Evolutionary conservation across 805 yeast species (phyloP).

Genomic region (Yarrowia alimentaria): DNA sequence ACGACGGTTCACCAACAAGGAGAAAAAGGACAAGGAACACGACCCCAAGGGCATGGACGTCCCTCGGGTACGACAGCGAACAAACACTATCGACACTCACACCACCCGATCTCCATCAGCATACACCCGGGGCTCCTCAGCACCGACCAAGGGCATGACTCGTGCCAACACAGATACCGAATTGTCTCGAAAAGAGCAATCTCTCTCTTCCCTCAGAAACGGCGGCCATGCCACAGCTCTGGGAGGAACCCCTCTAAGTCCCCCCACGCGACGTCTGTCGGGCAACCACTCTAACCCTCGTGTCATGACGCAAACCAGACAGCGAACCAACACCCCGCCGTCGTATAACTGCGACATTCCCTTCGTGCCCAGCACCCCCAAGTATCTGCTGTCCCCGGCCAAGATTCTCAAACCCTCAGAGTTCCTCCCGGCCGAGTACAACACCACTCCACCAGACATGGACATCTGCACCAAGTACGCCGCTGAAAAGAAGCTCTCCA

Average conservation of each 20-base stretch:
- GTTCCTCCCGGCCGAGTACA: conserved; percentile 21
- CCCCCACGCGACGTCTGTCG: background rate
- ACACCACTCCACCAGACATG: conserved; percentile 26
- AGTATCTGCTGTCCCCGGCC: conserved; percentile 10
- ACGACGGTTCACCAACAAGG: conserved; percentile 23
- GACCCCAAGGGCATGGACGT: conserved; percentile 8
- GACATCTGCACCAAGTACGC: conserved; percentile 31
- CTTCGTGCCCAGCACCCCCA: conserved; percentile 21
- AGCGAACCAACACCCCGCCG: no score
- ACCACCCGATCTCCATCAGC: conserved; percentile 13
- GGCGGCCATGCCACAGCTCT: conserved; percentile 22
- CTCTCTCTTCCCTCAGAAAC: conserved; percentile 14
- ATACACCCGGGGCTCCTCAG: conserved; percentile 10
- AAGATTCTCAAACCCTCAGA: conserved; percentile 15
- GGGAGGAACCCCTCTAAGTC: conserved; percentile 3
- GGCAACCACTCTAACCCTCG: conserved; percentile 8
- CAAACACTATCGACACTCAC: conserved; percentile 18
- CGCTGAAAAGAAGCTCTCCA: conserved; percentile 32
- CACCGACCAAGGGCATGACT: conserved; percentile 20
- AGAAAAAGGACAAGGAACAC: conserved; percentile 9
- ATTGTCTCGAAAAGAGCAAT: conserved; percentile 18
- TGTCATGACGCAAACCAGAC: conserved; percentile 20
- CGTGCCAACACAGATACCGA: conserved; percentile 23
- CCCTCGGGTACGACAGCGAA: conserved; percentile 3
- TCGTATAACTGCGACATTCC: conserved; percentile 22